Evolutionary conservation across 2,329 filamentous ascomycete species (phyloP), one percentile per base, ranked within the genome.

Genomic region (Trichoderma arundinaceum): DNA sequence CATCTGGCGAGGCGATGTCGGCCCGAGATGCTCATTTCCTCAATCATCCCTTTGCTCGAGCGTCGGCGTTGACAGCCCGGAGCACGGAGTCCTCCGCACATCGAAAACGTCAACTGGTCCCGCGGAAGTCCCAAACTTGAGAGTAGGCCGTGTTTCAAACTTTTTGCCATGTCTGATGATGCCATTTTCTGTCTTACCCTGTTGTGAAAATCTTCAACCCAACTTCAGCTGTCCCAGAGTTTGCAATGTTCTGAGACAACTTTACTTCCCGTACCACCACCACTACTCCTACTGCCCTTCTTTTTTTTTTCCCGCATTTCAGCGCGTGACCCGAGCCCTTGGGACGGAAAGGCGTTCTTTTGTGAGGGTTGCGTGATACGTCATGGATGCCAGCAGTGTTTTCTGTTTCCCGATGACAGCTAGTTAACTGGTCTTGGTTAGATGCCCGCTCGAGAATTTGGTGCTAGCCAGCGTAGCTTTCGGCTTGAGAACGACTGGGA

Each of bases 401-500:
- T 15, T 39, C 7, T 48, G 28, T n/a, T 38, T 54, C 13, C 39
- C 28, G 32, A 43, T 63, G 59, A 63, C 59, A 53, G 28, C 12
- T n/a, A 38, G 19, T 63, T 53, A 38, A 28, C 59, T 54, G 28
- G 49, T 63, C 28, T 63, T 63, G 49, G 59, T 43, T 44, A 60
- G 39, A 38, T 38, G n/a, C 49, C 48, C 58, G 58, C 38, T 38
- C 6, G 5, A 53, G 12, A 52, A 41, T 28, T 22, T 41, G 38
- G 38, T 33, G 48, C 59, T 62, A 62, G 22, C 15, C 32, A 53
- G 44, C 19, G 48, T 43, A 43, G 39, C 48, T 44, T 43, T 38
- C 59, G 59, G 59, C 22, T 15, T 41, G 15, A 38, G n/a, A 5
- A 41, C n/a, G 32, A 52, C 7, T 12, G 38, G 19, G 13, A 22